Evolutionary conservation across 495 filamentous ascomycete genomes (phyloP).

Genomic region (Hypoxylon rickii): DNA sequence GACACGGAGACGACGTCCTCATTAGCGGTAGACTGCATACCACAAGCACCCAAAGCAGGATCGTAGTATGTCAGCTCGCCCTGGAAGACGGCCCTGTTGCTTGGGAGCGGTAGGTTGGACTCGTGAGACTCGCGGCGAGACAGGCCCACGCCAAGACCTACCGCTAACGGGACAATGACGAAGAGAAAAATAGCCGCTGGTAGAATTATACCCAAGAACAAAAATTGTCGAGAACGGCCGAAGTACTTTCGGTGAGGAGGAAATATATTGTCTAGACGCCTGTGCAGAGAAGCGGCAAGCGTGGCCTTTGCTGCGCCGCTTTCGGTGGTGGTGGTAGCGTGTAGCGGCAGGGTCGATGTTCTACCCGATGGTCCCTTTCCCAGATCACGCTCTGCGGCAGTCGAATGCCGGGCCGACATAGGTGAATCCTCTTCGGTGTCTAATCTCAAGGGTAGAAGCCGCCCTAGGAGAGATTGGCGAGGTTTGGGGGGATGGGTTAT

Average conservation of each 20-base stretch:
- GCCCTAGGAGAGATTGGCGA: conserved; percentile 24
- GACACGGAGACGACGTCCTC: conserved; percentile 71
- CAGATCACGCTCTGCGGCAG: conserved; percentile 2
- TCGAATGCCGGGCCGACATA: conserved; percentile 12
- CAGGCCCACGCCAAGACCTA: conserved; percentile 43
- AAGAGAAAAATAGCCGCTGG: conserved; percentile 28
- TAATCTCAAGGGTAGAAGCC: conserved; percentile 13
- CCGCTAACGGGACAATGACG: conserved; percentile 37
- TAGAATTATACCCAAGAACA: conserved; percentile 41
- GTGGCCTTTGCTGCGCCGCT: not conserved
- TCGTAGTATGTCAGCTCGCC: conserved; percentile 76
- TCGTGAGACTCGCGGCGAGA: conserved; percentile 8
- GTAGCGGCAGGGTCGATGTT: conserved; percentile 23
- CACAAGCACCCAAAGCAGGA: conserved; percentile 73
- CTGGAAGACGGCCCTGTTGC: conserved; percentile 52
- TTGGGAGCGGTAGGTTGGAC: conserved; percentile 60
- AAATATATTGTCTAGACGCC: conserved; percentile 40
- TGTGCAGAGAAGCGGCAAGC: conserved; percentile 16
- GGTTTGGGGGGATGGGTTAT: conserved; percentile 43
- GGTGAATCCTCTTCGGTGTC: conserved; percentile 2
- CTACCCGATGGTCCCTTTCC: conserved; percentile 9
- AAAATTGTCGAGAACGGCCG: conserved; percentile 44
- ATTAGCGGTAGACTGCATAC: conserved; percentile 53
- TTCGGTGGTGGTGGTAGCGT: conserved; percentile 1
- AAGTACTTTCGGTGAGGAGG: conserved; percentile 49